A percentile compares a stretch with the other conserved stretches of the same genome.
Conservation (phyloP, 306 rosid species). For the Sechiopsis laciniata region DNA sequence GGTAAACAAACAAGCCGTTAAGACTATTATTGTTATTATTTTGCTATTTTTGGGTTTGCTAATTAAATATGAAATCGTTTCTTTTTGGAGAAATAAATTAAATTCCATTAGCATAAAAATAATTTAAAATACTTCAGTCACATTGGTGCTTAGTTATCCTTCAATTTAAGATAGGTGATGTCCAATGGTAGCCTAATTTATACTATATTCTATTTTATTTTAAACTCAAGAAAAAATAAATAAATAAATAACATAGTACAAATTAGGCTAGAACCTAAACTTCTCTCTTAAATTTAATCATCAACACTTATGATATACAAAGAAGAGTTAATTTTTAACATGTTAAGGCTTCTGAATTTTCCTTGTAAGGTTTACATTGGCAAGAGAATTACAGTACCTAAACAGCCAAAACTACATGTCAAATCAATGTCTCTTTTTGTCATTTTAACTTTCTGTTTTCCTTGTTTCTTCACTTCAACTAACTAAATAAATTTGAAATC, state of each 20-base stretch:
- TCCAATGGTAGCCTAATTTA: no score
- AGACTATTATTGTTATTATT: no score
- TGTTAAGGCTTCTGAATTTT: neutral
- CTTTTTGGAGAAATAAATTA: neutral
- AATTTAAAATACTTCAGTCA: neutral
- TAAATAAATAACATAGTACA: no score
- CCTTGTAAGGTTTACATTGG: conserved; percentile 18
- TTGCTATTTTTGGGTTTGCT: no score
- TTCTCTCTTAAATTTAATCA: neutral
- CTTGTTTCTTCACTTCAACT: neutral
- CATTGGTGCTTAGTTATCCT: no score
- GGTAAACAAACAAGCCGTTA: no score
- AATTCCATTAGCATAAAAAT: neutral
- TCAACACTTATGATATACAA: conserved; percentile 1
- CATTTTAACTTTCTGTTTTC: neutral
- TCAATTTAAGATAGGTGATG: no score
- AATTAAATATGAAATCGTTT: no score
- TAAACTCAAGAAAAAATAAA: no score
- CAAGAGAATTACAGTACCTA: conserved; percentile 6
- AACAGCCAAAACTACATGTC: neutral
- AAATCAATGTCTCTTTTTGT: neutral
- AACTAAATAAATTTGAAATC: no score
- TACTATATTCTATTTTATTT: no score
- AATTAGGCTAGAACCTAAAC: no score
- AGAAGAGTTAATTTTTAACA: conserved; percentile 1